A percentile compares a stretch with the other conserved stretches of the same genome.
Conservation (phyloP, 805 yeast genomes). For the Candida krabiensis region DNA sequence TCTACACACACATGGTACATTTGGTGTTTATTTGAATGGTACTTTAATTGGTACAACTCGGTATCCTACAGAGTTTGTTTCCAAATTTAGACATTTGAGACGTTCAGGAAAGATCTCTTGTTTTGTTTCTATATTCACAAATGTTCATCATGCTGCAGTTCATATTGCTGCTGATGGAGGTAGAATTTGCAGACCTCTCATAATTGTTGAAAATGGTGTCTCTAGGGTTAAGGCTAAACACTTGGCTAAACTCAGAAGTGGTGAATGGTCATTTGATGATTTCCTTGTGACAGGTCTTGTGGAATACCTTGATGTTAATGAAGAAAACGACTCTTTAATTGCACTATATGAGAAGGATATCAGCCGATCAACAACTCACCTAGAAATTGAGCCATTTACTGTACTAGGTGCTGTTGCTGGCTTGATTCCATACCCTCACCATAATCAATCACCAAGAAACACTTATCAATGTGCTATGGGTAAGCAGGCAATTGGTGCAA, state of each 20-base stretch:
- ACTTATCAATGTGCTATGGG: conserved; percentile 97
- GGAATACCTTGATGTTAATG: conserved; percentile 95
- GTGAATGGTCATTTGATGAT: conserved; percentile 86
- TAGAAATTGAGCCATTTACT: conserved; percentile 95
- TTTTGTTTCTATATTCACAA: conserved; percentile 87
- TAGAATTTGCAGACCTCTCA: conserved; percentile 93
- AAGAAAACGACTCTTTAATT: conserved; percentile 91
- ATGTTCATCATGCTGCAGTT: conserved; percentile 87
- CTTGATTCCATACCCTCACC: conserved; percentile 88
- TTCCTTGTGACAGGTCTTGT: conserved; percentile 83
- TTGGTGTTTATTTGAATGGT: conserved; percentile 90
- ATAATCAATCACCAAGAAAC: conserved; percentile 89
- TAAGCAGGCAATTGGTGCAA: conserved; percentile 99
- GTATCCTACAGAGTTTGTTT: conserved; percentile 80
- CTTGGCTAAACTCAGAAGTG: conserved; percentile 58
- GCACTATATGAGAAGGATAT: conserved; percentile 82
- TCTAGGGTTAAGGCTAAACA: conserved; percentile 75
- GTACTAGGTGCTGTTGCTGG: conserved; percentile 93
- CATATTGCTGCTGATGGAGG: conserved; percentile 99
- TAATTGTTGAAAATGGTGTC: conserved; percentile 73
- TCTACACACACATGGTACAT: conserved; percentile 73
- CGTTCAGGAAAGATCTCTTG: conserved; percentile 84
- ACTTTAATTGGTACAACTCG: conserved; percentile 88
- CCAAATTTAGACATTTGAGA: conserved; percentile 74
- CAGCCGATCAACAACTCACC: conserved; percentile 65